These are phyloP conservation scores for Rhodotorula graminis DNA, from an alignment of 768 basidiomycete species.

Conservation along the genomic window DNA sequence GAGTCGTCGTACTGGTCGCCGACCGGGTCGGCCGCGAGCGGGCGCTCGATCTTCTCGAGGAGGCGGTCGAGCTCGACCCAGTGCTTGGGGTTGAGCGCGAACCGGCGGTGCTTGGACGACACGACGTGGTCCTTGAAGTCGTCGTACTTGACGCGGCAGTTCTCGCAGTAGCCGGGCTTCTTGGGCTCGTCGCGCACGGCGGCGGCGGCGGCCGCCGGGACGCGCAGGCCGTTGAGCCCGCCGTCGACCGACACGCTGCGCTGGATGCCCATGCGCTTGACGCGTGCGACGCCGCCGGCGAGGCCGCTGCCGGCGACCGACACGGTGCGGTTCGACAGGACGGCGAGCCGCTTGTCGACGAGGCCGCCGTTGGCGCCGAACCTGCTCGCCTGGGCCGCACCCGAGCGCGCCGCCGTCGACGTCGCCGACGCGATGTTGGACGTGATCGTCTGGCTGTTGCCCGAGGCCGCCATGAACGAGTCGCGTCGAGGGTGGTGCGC, in stretches of 20 bases:
- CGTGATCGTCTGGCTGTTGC: constrained; percentile 88
- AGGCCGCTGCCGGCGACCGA: constrained; percentile 21
- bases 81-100: constrained; percentile 70
- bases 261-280: constrained; percentile 41
- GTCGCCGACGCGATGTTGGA: constrained; percentile 74
- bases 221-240: constrained; percentile 37
- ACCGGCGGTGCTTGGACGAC: constrained; percentile 71
- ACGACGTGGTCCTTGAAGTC: constrained; percentile 77
- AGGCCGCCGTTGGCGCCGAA: constrained; percentile 27
- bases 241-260: constrained; percentile 43
- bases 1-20: constrained; percentile 2
- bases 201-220: constrained; percentile 26
- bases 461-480: constrained; percentile 81
- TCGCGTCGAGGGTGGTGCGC: constrained; percentile 13
- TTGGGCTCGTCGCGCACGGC: constrained; percentile 61
- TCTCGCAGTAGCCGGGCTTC: constrained; percentile 97
- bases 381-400: constrained; percentile 15
- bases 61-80: constrained; percentile 73
- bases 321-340: constrained; percentile 39
- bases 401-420: constrained; percentile 37
- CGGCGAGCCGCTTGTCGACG: constrained; percentile 41
- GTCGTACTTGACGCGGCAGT: constrained; percentile 82
- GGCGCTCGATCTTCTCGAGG: constrained; percentile 58
- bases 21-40: neutral
- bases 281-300: constrained; percentile 11